Evolutionary conservation across 257 asterid species (phyloP), one percentile per base, ranked within the genome.

Genomic region (Petrea volubilis): DNA sequence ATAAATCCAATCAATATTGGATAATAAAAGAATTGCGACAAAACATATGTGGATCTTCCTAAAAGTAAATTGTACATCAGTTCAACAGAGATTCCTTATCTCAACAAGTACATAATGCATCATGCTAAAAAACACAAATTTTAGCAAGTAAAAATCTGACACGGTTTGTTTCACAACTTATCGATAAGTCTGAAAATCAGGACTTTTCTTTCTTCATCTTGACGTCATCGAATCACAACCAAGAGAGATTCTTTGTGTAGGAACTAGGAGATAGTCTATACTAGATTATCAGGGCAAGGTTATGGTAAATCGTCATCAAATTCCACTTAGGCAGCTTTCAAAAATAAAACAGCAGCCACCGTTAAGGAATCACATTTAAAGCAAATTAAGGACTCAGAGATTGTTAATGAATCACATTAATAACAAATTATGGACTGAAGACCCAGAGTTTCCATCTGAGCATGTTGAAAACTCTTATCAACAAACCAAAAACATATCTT

Each of bases 1-100:
- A 46, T n/a, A n/a, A n/a, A 65, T 38, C 24, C 23, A 28, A 15
- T 51, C 40, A 50, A 31, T 13, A 14, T 49, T 27, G 31, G 31
- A 51, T 41, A 34, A 28, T 61, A 68, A 73, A 24, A 29, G 44
- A 44, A 60, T 13, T 56, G 51, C 76, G 29, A 73, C 68, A 62
- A 74, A 73, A 29, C 13, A 23, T 71, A 28, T 60, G 20, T 12
- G 17, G 34, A 28, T 23, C 34, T 33, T 63, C 63, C 65, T 21
- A 41, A 27, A 36, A 33, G 49, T 28, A 44, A 60, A 11, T 38
- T 68, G 41, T 10, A 29, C 11, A 66, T 51, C 40, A 25, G 51
- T 31, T 64, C 21, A 46, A 70, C 24, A 53, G 23, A 2, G 5
- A 8, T 46, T 55, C 38, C 61, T 51, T 31, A 27, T 15, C 14